Evolutionary conservation across 176 grass and related monocot species (phyloP).

Genomic region (Cymbopogon citratus): DNA sequence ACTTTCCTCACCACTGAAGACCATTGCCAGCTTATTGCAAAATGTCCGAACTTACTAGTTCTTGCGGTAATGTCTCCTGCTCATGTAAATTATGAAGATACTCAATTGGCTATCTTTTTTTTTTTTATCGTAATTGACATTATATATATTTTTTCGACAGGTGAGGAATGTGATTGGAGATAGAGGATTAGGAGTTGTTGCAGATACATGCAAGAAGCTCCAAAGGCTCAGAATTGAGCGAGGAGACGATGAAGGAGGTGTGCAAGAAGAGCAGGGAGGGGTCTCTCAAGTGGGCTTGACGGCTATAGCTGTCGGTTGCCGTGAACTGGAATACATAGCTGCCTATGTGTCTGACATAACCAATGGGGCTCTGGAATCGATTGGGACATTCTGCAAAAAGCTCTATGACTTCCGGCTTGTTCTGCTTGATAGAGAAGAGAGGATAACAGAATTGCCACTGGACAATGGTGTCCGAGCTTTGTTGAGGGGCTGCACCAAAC

Average conservation of each 20-base stretch:
- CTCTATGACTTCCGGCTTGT: constrained; percentile 83
- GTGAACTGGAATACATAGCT: constrained; percentile 71
- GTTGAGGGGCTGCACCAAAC: constrained; percentile 65
- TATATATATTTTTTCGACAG: constrained; percentile 29
- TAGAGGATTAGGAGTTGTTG: constrained; percentile 71
- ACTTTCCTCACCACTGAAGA: constrained; percentile 84
- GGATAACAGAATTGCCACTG: constrained; percentile 75
- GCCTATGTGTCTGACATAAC: constrained; percentile 89
- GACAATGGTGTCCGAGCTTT: constrained; percentile 71
- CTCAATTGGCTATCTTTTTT: background rate
- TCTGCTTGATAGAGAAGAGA: constrained; percentile 62
- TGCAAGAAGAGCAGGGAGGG: constrained; percentile 74
- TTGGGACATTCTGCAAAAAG: constrained; percentile 77
- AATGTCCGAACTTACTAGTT: constrained; percentile 69
- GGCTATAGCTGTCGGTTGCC: constrained; percentile 55
- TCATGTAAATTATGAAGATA: constrained; percentile 3
- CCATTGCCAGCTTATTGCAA: constrained; percentile 73
- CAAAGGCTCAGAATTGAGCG: constrained; percentile 76
- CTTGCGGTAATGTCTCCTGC: constrained; percentile 53
- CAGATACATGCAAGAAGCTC: constrained; percentile 80
- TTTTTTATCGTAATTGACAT: background rate
- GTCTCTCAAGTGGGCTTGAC: constrained; percentile 73
- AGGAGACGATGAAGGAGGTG: constrained; percentile 70
- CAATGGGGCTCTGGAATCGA: constrained; percentile 70
- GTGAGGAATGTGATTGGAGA: constrained; percentile 89